Evolutionary conservation across 345 rosid species (phyloP), one percentile per base, ranked within the genome.

Genomic region (Citrus medica): DNA sequence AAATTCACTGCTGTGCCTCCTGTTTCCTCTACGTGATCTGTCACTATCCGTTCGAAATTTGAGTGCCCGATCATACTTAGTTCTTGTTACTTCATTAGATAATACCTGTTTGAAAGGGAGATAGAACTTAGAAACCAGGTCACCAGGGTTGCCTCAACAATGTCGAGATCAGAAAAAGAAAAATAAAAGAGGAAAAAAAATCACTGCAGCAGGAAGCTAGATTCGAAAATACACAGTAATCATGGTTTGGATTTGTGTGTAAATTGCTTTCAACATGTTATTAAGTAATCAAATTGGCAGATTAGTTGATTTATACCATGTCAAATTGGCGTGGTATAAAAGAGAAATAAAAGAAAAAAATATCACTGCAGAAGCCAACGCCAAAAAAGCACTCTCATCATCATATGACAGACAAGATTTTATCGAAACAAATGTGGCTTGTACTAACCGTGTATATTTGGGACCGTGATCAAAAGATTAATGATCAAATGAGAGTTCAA

Each of bases 41-140:
- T 80, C 76, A 61, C 78, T 38, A 51, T 80, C 83, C 66, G 87
- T 92, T 63, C 83, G 85, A 83, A 55, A 79, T 76, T 79, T 78
- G 68, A 91, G 89, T 27, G 84, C 81, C 69, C 69, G 87, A 78
- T 95, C 97, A 77, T 93, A 95, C 63, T 82, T 85, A 62, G 35
- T 77, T 87, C 97, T 90, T 71, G 94, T 65, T 22, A 79, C 82
- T 82, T 92, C 92, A 86, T 92, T 87, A 17, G 99, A 93, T 63
- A 95, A 84, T 40, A 92, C 89, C 99, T 93, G 86, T 79, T 73
- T 25, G 61, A 69, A 46, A 81, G 78, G 28, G 73, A 67, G 62
- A 69, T 63, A 73, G 0, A 16, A 70, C 58, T n/a, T 46, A 21
- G 19, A 60, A 60, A 9, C 42, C 21, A 7, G 24, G 25, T 63